Evolutionary conservation across 129 eudicot genomes (phyloP).

Genomic region (Flaveria robusta): DNA sequence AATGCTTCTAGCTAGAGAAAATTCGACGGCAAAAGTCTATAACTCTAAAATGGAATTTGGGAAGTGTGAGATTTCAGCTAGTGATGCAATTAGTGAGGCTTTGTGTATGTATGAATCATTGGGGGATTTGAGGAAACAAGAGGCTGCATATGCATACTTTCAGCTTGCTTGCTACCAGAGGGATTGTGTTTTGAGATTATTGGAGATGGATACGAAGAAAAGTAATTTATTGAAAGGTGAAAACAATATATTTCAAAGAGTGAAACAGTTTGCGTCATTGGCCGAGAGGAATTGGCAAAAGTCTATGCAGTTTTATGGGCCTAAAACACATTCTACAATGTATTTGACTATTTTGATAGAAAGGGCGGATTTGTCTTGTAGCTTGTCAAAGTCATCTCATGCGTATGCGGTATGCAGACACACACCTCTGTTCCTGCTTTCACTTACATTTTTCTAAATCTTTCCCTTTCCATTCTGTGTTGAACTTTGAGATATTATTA

Average conservation of each 20-base stretch:
- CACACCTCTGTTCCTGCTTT: slow-evolving; percentile 12
- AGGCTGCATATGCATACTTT: slow-evolving; percentile 86
- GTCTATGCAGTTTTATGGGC: slow-evolving; percentile 73
- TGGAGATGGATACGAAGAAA: slow-evolving; percentile 55
- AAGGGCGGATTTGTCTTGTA: slow-evolving; percentile 57
- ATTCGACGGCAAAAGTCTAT: slow-evolving; percentile 62
- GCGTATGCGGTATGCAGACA: slow-evolving; percentile 52
- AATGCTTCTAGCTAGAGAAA: slow-evolving; percentile 83
- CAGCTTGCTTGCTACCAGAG: slow-evolving; percentile 89
- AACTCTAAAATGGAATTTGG: slow-evolving; percentile 57
- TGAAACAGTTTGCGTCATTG: slow-evolving; percentile 69
- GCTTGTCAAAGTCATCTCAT: slow-evolving; percentile 59
- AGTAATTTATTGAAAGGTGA: slow-evolving; percentile 53
- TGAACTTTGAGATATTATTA: background rate
- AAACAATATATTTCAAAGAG: slow-evolving; percentile 52
- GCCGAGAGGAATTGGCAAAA: slow-evolving; percentile 95
- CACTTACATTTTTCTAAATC: background rate
- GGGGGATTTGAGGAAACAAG: slow-evolving; percentile 88
- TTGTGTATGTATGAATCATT: slow-evolving; percentile 69
- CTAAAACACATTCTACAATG: slow-evolving; percentile 78
- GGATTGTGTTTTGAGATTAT: slow-evolving; percentile 70
- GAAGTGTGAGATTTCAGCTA: slow-evolving; percentile 81
- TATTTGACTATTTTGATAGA: slow-evolving; percentile 70
- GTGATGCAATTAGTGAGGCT: slow-evolving; percentile 90
- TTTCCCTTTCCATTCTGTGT: background rate